Evolutionary conservation across 2,329 filamentous ascomycete genomes (phyloP), one percentile per base, ranked within the genome.

Genomic region (Pseudocercospora eumusae): DNA sequence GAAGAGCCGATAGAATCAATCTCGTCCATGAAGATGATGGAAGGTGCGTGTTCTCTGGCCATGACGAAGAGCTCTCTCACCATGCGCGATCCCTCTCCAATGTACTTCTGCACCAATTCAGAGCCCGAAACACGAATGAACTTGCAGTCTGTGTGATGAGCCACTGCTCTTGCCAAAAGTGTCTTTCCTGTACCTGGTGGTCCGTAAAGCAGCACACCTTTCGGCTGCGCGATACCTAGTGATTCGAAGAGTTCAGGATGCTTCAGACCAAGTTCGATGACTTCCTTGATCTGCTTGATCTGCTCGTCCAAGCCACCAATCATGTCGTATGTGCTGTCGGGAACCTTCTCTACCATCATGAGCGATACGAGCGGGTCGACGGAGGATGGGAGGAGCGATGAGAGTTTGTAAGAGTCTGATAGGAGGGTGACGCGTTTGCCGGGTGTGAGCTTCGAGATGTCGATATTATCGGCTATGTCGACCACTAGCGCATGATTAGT

Each of bases 291-390:
- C 77, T 99, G 95, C 82, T 99, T 98, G 82, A 99, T 98, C 77
- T 99, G 95, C 78, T 99, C 93, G 76, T 99, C 95, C 65, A 99
- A 82, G 69, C 95, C 95, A 80, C 95, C 95, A 77, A 99, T 99
- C 95, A 99, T 99, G 81, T 99, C 95, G 83, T 99, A 99, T 76
- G 95, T 99, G 82, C 92, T 97, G 83, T 99, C 95, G 15, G 95
- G 95, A 15, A 99, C 95, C 84, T 99, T 99, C 77, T 99, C 95
- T 57, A 99, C 95, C 95, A 99, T 99, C 95, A 99, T 99, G 76
- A 99, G 90, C 36, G 95, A 99, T 61, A 99, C 95, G 62, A 99
- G 89, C 40, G 95, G 95, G 75, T 99, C 95, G 75, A 99, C 95
- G 20, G 95, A 99, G 59, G 95, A 98, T 20, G 95, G 95, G 9